Conservation (phyloP, 2,329 filamentous ascomycete genomes). For the Penicillium sp. region DNA sequence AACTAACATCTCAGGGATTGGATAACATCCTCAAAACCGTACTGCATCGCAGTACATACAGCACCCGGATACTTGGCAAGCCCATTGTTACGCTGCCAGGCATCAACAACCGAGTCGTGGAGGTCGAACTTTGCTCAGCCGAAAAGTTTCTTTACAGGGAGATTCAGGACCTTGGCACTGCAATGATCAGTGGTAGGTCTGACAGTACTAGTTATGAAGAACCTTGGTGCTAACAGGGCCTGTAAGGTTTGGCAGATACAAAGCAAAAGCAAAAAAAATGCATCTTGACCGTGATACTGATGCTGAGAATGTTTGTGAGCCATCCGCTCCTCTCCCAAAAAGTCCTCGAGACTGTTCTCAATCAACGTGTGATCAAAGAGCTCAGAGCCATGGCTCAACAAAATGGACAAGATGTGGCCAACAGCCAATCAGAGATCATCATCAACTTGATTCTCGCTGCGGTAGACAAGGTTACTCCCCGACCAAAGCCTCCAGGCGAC, state of each 20-base stretch:
- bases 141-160: background rate
- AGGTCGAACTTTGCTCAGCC: background rate
- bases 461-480: background rate
- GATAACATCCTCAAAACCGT: background rate
- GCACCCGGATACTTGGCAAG: background rate
- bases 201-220: no score
- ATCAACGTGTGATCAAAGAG: slow-evolving; percentile 41
- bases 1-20: background rate
- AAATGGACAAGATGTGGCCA: slow-evolving; percentile 9
- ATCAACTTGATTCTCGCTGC: background rate
- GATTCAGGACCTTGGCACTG: background rate
- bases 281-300: slow-evolving; percentile 49
- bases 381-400: slow-evolving; percentile 37
- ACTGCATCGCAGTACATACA: background rate
- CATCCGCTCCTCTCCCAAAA: slow-evolving; percentile 51
- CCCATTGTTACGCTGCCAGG: background rate
- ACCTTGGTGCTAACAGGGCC: slow-evolving; percentile 30
- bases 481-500: background rate
- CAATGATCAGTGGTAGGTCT: slow-evolving; percentile 23
- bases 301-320: slow-evolving; percentile 52
- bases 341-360: slow-evolving; percentile 46
- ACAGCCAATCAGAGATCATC: background rate
- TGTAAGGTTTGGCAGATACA: background rate
- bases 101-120: background rate
- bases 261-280: slow-evolving; percentile 35